Conservation (phyloP, 176 grass and related monocot species). For the Aegilops sharonensis region DNA sequence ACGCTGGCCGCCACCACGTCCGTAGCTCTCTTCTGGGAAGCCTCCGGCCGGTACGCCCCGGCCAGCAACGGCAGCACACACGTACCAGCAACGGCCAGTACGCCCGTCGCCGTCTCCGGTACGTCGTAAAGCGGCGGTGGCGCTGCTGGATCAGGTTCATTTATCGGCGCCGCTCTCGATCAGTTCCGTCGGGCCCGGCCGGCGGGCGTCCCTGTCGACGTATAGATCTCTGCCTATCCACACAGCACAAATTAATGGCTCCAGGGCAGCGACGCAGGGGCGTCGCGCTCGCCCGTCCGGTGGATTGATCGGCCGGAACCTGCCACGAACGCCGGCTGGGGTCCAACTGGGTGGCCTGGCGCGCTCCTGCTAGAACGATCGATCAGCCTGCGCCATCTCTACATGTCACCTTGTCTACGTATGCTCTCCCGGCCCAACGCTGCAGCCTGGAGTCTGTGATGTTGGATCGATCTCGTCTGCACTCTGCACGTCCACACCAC, state of each 20-base stretch:
- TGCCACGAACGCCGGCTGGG: conserved; percentile 24
- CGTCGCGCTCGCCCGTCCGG: too few species aligned
- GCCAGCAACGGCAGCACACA: too few species aligned
- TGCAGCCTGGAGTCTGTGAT: background rate
- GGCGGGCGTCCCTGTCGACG: background rate
- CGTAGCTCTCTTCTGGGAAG: background rate
- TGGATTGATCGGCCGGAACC: conserved; percentile 8
- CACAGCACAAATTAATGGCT: background rate
- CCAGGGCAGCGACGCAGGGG: too few species aligned
- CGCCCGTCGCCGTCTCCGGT: too few species aligned
- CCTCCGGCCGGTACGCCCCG: background rate
- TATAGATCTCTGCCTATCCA: background rate
- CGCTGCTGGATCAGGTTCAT: background rate
- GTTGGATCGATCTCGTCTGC: too few species aligned
- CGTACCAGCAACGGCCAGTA: too few species aligned
- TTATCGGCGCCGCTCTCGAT: too few species aligned
- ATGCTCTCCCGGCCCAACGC: too few species aligned
- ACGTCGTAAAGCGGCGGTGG: too few species aligned
- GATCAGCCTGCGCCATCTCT: background rate
- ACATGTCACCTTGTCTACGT: background rate
- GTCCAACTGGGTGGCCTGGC: background rate
- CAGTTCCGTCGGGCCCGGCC: background rate
- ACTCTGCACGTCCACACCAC: too few species aligned
- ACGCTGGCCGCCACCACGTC: background rate
- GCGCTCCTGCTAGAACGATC: background rate